Percentiles rank a stretch among this genome's conserved stretches.
Evolutionary conservation across 179 eudicot species (phyloP).

Genomic region (Carnegiea gigantea): DNA sequence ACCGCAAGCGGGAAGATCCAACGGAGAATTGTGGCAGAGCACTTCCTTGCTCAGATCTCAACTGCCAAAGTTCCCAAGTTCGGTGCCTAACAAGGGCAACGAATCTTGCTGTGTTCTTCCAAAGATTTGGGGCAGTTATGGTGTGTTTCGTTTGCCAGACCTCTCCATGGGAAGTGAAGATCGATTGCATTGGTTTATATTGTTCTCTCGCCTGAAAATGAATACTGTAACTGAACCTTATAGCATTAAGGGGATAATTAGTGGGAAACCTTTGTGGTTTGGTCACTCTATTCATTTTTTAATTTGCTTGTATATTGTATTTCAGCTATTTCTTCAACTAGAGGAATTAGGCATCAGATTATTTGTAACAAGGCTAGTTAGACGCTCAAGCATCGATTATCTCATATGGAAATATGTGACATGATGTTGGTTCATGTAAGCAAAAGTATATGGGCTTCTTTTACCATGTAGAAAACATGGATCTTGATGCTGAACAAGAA

Average conservation of each 20-base stretch:
- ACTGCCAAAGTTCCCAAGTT: slow-evolving; percentile 74
- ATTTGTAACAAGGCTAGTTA: background rate
- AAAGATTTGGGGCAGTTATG: background rate
- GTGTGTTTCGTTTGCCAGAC: background rate
- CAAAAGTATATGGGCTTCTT: background rate
- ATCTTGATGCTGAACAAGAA: background rate
- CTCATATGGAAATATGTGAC: background rate
- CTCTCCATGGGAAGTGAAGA: background rate
- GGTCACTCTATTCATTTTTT: background rate
- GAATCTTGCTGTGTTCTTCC: background rate
- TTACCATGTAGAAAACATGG: background rate
- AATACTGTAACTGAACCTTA: background rate
- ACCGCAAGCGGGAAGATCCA: slow-evolving; percentile 78
- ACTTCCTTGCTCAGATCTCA: slow-evolving; percentile 71
- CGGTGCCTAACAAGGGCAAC: slow-evolving; percentile 39
- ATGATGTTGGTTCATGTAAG: background rate
- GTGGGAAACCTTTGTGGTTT: background rate
- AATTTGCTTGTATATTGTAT: background rate
- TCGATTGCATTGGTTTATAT: background rate
- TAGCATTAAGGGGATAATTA: background rate
- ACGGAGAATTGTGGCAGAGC: slow-evolving; percentile 64
- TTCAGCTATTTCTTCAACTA: too few species aligned
- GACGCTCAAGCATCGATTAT: background rate
- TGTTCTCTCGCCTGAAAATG: too few species aligned
- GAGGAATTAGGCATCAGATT: background rate